phyloP scores from a whole-genome alignment of 2,329 filamentous ascomycete genomes.

The Calonectria pseudoreteaudii region DNA sequence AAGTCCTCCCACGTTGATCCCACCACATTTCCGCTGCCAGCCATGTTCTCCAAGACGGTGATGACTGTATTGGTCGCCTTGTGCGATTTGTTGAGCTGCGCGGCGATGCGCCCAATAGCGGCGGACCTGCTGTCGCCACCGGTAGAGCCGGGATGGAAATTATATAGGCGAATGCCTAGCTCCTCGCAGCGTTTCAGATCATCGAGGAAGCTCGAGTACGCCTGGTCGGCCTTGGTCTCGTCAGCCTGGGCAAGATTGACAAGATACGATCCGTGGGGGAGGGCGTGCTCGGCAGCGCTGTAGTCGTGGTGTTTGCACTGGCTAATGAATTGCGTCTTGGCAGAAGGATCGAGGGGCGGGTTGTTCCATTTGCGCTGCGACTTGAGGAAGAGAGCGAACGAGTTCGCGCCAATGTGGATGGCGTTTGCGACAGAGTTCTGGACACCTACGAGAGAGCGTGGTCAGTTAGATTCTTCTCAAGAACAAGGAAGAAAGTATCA shows the following conservation, averaged over 20 bases:
- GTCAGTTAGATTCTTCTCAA: background rate
- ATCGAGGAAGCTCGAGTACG: constrained; percentile 87
- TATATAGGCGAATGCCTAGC: constrained; percentile 92
- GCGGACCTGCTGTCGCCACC: constrained; percentile 74
- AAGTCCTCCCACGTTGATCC: constrained; percentile 89
- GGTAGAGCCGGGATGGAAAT: constrained; percentile 94
- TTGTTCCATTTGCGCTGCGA: constrained; percentile 96
- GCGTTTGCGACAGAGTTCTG: constrained; percentile 88
- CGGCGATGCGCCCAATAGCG: constrained; percentile 83
- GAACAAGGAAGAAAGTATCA: too few species aligned
- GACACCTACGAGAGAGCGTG: constrained; percentile 69
- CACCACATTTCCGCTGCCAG: constrained; percentile 87
- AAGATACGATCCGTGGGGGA: constrained; percentile 96
- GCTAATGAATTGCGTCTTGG: constrained; percentile 76
- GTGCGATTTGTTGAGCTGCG: constrained; percentile 85
- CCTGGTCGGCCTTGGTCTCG: constrained; percentile 82
- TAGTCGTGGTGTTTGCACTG: constrained; percentile 78
- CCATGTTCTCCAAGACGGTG: constrained; percentile 96
- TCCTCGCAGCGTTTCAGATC: constrained; percentile 87
- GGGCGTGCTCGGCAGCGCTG: constrained; percentile 76
- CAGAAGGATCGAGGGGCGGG: constrained; percentile 77
- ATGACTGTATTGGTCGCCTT: constrained; percentile 79
- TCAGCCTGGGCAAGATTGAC: constrained; percentile 95
- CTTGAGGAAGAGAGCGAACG: constrained; percentile 95
- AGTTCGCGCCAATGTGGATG: constrained; percentile 86